Base-by-base conservation (phyloP, 495 filamentous ascomycete species). In the Lophiostoma macrostomum region DNA sequence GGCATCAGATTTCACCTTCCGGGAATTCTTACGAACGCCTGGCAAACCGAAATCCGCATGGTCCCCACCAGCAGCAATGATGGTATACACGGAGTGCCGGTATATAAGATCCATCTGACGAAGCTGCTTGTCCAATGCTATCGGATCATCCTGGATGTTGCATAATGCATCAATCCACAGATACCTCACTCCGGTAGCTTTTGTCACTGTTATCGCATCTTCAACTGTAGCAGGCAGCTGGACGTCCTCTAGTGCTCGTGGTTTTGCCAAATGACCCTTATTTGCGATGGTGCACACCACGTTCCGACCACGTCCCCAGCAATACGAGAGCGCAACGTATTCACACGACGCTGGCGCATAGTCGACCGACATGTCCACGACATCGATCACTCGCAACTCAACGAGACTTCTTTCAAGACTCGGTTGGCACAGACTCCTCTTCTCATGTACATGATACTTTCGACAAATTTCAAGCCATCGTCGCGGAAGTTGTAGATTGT, bases 81-180 rank as follows among this genome's bases (percentile, higher is more conserved):
- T 39, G 8, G 36, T 39, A 18, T 11, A 18, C 7, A 18, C 36
- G 6, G 36, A 8, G 10, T 10, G 16, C 6, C 16, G 8, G 18
- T 39, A 39, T 10, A 39, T 39, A 16, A 18, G 16, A 18, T 10
- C 16, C 36, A 39, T 39, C 8, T 39, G 36, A 6, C 10, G 36
- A 16, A 39, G 8, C 16, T 39, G 36, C 10, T 16, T 39, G 7
- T 39, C 10, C 7, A 39, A 16, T 18, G 18, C 18, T 11, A 6
- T 6, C 6, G 16, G 8, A 18, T 39, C 8, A 39, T 10, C 16
- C 10, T n/a, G n/a, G n/a, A n/a, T n/a, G n/a, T n/a, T n/a, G n/a
- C n/a, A n/a, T n/a, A n/a, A n/a, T n/a, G n/a, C 36, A 39, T 39
- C 36, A 16, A 39, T 16, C 36, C 36, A 39, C 18, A 39, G 36